Evolutionary conservation across 2,329 filamentous ascomycete genomes (phyloP).

Genomic region (Dactylellina haptotyla): DNA sequence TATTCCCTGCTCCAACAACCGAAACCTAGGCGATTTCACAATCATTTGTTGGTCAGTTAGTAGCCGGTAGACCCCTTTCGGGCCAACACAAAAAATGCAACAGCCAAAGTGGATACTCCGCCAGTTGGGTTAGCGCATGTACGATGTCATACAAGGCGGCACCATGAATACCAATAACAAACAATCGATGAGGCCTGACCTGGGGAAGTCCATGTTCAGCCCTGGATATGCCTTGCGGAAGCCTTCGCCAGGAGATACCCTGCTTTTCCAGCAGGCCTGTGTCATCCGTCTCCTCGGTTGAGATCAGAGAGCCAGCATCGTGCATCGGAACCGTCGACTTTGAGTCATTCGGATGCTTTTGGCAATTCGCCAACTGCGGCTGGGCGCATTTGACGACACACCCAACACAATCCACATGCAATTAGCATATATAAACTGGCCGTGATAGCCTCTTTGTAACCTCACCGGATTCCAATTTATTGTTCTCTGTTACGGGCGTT

Average conservation of each 20-base stretch:
- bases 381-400: background rate
- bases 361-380: background rate
- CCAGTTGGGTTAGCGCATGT: background rate
- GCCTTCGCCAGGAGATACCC: background rate
- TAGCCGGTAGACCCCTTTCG: too few relatives aligned
- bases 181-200: too few relatives aligned
- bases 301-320: background rate
- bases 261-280: too few relatives aligned
- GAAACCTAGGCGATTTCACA: too few relatives aligned
- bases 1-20: too few relatives aligned
- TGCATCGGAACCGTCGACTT: background rate
- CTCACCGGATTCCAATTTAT: too few relatives aligned
- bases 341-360: background rate
- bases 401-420: background rate
- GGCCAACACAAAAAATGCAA: background rate
- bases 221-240: background rate
- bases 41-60: too few relatives aligned
- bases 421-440: background rate
- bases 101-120: background rate
- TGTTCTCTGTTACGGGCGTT: too few relatives aligned
- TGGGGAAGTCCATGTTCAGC: background rate
- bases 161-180: too few relatives aligned
- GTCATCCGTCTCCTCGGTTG: too few relatives aligned
- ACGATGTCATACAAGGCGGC: too few relatives aligned
- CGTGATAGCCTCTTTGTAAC: too few relatives aligned